These are phyloP conservation scores for Aphanomyces invadans DNA, from an alignment of 352 stramenopile species.

Conservation along the genomic window DNA sequence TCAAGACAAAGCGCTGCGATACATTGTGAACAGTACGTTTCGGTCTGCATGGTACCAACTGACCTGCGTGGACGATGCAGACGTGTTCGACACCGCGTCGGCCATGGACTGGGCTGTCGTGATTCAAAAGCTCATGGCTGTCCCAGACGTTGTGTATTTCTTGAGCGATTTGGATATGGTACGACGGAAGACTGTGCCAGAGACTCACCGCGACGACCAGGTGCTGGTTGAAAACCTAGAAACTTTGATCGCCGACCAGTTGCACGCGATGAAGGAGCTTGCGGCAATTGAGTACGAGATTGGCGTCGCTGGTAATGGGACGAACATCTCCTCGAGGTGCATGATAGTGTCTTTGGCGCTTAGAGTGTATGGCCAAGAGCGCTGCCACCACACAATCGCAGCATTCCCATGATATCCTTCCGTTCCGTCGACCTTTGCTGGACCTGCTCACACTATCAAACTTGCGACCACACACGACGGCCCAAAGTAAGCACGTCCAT, in stretches of 20 bases:
- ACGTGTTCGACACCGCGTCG: background rate
- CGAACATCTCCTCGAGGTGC: too few relatives aligned
- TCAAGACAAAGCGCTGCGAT: background rate
- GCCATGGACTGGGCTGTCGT: background rate
- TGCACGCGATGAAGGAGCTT: conserved; percentile 1
- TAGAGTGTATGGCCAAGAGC: too few relatives aligned
- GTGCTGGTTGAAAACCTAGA: conserved; percentile 8
- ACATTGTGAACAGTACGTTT: background rate
- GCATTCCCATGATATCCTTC: background rate
- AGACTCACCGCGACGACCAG: too few relatives aligned
- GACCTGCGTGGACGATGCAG: background rate
- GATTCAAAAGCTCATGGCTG: background rate
- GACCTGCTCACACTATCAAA: background rate
- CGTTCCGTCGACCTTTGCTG: background rate
- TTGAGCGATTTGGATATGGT: conserved; percentile 22
- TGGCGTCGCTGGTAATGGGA: background rate
- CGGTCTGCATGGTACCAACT: background rate
- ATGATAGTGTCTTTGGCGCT: background rate
- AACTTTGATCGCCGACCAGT: conserved; percentile 4
- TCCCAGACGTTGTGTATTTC: conserved; percentile 14
- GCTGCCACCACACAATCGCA: background rate
- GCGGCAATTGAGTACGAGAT: conserved; percentile 4
- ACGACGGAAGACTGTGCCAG: background rate
- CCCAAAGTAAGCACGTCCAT: background rate
- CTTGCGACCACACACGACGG: background rate